These are phyloP conservation scores for Nothophytophthora sp. DNA, from an alignment of 352 stramenopile species.

Conservation along the genomic window DNA sequence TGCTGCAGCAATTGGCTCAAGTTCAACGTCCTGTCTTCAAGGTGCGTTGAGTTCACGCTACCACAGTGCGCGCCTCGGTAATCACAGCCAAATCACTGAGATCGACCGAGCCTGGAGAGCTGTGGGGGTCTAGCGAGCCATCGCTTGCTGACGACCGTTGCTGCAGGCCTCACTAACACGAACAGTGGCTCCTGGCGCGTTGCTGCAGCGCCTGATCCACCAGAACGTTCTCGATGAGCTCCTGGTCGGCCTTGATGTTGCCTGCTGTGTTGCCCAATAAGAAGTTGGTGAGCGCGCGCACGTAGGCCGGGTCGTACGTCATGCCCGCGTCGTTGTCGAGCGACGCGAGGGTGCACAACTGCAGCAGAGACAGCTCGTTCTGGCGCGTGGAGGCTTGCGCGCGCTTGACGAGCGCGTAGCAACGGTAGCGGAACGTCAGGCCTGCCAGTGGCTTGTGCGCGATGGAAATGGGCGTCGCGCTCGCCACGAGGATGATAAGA, in stretches of 20 bases:
- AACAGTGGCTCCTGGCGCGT: not conserved
- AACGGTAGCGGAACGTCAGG: conserved; percentile 45
- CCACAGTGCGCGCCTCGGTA: no score
- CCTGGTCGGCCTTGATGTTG: conserved; percentile 29
- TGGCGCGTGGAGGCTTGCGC: conserved; percentile 5
- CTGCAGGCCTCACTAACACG: conserved; percentile 1
- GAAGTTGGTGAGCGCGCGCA: conserved; percentile 25
- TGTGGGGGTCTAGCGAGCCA: no score
- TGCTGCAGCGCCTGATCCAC: conserved; percentile 10
- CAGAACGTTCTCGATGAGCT: conserved; percentile 25
- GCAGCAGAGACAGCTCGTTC: conserved; percentile 13
- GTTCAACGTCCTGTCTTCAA: no score
- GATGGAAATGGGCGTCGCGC: conserved; percentile 51
- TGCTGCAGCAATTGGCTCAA: no score
- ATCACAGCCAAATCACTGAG: no score
- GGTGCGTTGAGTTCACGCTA: no score
- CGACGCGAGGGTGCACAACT: conserved; percentile 21
- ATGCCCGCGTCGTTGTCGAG: conserved; percentile 14
- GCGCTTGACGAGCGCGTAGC: conserved; percentile 47
- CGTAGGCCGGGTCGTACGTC: conserved; percentile 20
- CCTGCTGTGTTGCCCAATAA: conserved; percentile 22
- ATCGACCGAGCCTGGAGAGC: no score
- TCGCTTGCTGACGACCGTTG: no score
- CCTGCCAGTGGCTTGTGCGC: conserved; percentile 32
- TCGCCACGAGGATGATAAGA: conserved; percentile 50